Evolutionary conservation across 768 basidiomycete genomes (phyloP), one percentile per base, ranked within the genome.

Genomic region (Rossbeevera mucosa): DNA sequence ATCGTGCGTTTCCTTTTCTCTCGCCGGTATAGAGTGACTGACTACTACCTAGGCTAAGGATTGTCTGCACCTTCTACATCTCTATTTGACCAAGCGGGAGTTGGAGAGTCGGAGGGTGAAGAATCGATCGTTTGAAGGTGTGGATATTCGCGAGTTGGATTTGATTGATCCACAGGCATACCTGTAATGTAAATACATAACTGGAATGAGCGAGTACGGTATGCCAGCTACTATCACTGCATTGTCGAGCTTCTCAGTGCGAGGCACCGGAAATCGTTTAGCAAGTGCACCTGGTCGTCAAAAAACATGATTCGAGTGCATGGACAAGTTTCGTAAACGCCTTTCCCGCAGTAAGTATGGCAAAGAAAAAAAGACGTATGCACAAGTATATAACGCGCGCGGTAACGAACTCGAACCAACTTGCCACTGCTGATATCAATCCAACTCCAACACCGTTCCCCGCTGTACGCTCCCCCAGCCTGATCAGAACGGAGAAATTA

Each of bases 381-480:
- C 29, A 29, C 29, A 29, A 13, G 12, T 29, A 38, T 38, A 38
- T 18, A 29, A 38, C 9, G 2, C 18, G 2, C 18, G 36, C 7
- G 16, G 33, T 38, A 38, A 38, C 36, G 36, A 36, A n/a, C 9
- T 36, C n/a, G 33, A 36, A n/a, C n/a, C n/a, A 38, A 38, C 9
- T 36, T 36, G n/a, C n/a, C 36, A 18, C 18, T 13, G 12, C 30
- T 44, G 13, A 24, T 14, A 33, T 68, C 66, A 88, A 64, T 89
- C 86, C 64, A 89, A 80, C 67, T 92, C 90, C 60, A 91, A 73
- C 55, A 88, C 81, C 18, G 88, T 90, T 48, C 90, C 90, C 18
- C 88, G 82, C 60, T 91, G 88, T 24, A 92, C 88, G 64, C 88
- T 91, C 57, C 90, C 90, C 80, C 79, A 81, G 5, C 79, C 80